Base-by-base conservation (phyloP, 2,329 filamentous ascomycete species). In the Aspergillus hortae region DNA sequence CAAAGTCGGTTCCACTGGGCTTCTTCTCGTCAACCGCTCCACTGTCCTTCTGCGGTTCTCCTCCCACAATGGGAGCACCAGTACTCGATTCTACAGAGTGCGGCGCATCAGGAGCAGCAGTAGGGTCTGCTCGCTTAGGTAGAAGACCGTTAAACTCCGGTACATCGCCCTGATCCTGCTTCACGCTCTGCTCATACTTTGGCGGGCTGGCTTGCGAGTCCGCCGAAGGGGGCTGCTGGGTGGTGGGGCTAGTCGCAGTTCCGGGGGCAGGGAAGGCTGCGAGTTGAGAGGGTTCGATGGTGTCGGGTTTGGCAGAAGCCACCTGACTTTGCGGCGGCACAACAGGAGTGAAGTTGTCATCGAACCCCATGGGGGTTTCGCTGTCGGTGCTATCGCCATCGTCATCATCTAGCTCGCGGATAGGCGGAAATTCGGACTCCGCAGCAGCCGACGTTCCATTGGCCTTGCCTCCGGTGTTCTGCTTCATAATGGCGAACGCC, bases 311-410 rank as follows among this genome's bases (percentile, higher is more conserved):
- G 44, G 61, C 55, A 35, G 40, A 42, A 21, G 61, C 62, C 21
- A 62, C 61, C 42, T 66, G 58, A n/a, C 54, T 54, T 44, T 61
- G 62, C 4, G 63, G 62, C 1, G 77, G 71, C 41, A 75, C 80
- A 27, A 82, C 80, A 12, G 89, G 84, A 0, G 88, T 86, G 67
- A 97, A 97, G 69, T 96, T 87, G 66, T 99, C 94, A 46, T 95
- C 92, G 66, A 97, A 97, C 0, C 92, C 90, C 61, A 74, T 53
- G 27, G 64, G 65, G 6, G 62, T 75, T 40, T 89, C 90, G 45
- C 83, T 82, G 44, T 90, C 89, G 54, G 84, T 88, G 49, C 85
- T 87, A 27, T 86, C 90, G 27, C 88, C 92, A n/a, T 95, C 87
- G 21, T 92, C 88, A 27, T 84, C 81, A 56, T 89, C 87, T 52